These are phyloP conservation scores for Exsudoporus floridanus DNA, from an alignment of 1,284 basidiomycete genomes.

Conservation along the genomic window DNA sequence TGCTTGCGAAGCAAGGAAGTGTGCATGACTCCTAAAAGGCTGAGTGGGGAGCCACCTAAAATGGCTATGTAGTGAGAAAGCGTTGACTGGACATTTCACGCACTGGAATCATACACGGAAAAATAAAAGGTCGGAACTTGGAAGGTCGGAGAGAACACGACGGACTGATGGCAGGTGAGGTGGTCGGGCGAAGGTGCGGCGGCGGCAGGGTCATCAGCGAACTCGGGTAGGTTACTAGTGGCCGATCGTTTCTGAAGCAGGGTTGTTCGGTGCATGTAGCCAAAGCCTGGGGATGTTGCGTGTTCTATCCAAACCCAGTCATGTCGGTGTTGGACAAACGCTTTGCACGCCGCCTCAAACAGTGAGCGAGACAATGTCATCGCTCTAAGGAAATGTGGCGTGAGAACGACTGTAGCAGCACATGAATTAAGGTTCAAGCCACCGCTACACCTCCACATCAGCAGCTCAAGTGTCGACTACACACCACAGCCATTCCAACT, in stretches of 20 bases:
- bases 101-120: conserved; percentile 62
- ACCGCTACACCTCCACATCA: conserved; percentile 25
- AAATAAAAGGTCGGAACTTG: conserved; percentile 81
- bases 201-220: conserved; percentile 32
- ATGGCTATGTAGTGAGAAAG: conserved; percentile 15
- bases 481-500: conserved; percentile 52
- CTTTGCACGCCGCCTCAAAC: conserved; percentile 62
- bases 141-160: conserved; percentile 73
- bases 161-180: conserved; percentile 55
- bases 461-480: conserved; percentile 22
- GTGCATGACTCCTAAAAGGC: conserved; percentile 52
- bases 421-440: conserved; percentile 44
- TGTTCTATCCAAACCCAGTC: conserved; percentile 61
- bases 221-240: conserved; percentile 22
- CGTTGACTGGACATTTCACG: conserved; percentile 33
- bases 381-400: conserved; percentile 41
- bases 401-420: conserved; percentile 50
- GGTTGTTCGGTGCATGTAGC: conserved; percentile 47
- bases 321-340: conserved; percentile 43
- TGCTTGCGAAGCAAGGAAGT: conserved; percentile 58
- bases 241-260: conserved; percentile 6
- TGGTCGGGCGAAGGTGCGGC: conserved; percentile 18
- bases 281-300: conserved; percentile 44
- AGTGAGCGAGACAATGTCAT: conserved; percentile 45
- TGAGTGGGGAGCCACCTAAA: conserved; percentile 64